Percentiles rank a stretch among this genome's conserved stretches.
Evolutionary conservation across 2,329 filamentous ascomycete genomes (phyloP).

Genomic region (Claviceps digitariae): DNA sequence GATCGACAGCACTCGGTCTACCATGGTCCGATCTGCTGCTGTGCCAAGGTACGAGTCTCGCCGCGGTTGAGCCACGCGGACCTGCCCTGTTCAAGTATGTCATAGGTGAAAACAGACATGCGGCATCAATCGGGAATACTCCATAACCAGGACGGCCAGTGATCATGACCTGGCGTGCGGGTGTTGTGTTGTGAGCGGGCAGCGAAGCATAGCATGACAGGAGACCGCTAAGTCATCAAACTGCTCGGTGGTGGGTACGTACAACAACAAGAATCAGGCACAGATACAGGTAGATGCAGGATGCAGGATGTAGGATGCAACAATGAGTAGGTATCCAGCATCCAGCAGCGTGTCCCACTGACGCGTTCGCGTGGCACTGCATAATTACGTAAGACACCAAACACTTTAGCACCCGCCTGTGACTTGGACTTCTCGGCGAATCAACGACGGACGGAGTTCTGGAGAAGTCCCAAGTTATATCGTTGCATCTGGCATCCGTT

Average conservation of each 20-base stretch:
- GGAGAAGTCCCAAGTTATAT: neutral
- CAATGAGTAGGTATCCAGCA: too few relatives aligned
- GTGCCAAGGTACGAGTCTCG: conserved; percentile 2
- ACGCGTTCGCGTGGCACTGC: neutral
- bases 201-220: conserved; percentile 1
- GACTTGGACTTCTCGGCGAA: neutral
- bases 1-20: neutral
- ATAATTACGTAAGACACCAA: too few relatives aligned
- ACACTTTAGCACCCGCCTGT: too few relatives aligned
- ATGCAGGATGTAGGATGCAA: too few relatives aligned
- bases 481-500: neutral
- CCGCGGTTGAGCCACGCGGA: conserved; percentile 14
- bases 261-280: neutral
- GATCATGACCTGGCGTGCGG: conserved; percentile 9
- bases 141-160: conserved; percentile 7
- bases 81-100: conserved; percentile 6
- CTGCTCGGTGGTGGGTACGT: too few relatives aligned
- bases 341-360: neutral
- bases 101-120: conserved; percentile 9
- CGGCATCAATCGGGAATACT: neutral
- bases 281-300: too few relatives aligned
- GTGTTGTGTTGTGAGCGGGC: conserved; percentile 2
- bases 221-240: neutral
- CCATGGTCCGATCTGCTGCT: neutral
- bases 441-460: neutral